Evolutionary conservation across 495 filamentous ascomycete species (phyloP).

Genomic region (Tuber calosporum): DNA sequence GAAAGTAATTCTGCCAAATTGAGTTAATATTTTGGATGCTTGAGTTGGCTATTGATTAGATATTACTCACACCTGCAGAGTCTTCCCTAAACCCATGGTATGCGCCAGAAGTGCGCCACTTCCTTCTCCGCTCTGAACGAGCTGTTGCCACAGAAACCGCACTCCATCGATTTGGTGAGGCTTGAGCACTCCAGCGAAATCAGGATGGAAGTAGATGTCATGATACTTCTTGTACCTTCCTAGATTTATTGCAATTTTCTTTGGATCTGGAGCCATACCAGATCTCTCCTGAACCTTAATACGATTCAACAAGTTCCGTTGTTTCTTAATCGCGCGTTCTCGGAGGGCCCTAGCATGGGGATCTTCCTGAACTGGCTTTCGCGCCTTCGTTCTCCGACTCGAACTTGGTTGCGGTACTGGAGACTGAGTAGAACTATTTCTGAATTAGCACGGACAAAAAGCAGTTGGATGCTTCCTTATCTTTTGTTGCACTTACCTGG

Average conservation of each 20-base stretch:
- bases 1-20: slow-evolving; percentile 56
- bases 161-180: slow-evolving; percentile 63
- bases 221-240: slow-evolving; percentile 30
- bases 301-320: slow-evolving; percentile 8
- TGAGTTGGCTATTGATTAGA: not conserved
- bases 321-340: slow-evolving; percentile 8
- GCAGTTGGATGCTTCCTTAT: not conserved
- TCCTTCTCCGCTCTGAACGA: slow-evolving; percentile 52
- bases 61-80: slow-evolving; percentile 67
- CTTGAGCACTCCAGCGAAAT: slow-evolving; percentile 50
- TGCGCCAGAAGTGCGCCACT: slow-evolving; percentile 83
- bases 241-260: slow-evolving; percentile 25
- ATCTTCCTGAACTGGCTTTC: slow-evolving; percentile 22
- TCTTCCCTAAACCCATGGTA: slow-evolving; percentile 91
- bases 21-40: slow-evolving; percentile 7
- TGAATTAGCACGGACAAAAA: not conserved
- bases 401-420: not conserved
- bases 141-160: slow-evolving; percentile 82
- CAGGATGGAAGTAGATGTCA: slow-evolving; percentile 48
- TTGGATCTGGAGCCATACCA: not conserved
- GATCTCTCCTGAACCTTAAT: slow-evolving; percentile 1
- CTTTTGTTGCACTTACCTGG: not conserved
- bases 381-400: slow-evolving; percentile 16
- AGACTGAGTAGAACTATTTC: not conserved
- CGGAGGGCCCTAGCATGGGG: slow-evolving; percentile 15